Evolutionary conservation across 2,329 filamentous ascomycete genomes (phyloP).

Genomic region (Fonsecaea pedrosoi): DNA sequence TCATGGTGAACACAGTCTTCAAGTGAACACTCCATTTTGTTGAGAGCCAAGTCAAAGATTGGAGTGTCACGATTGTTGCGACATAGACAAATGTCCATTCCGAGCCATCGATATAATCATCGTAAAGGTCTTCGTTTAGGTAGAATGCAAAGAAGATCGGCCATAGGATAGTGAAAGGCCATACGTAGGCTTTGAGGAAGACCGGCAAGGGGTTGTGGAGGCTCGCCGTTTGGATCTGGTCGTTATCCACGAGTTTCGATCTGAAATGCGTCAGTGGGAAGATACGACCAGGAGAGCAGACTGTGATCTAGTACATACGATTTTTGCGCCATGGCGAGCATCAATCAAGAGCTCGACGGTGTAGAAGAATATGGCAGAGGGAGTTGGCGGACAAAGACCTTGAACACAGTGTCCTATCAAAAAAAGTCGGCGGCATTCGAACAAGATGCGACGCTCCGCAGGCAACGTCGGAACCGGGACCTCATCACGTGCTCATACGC

Average conservation of each 20-base stretch:
- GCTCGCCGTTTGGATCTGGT: conserved; percentile 85
- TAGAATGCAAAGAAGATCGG: conserved; percentile 90
- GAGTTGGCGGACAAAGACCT: conserved; percentile 22
- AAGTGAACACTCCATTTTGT: conserved; percentile 97
- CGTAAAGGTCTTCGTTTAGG: conserved; percentile 80
- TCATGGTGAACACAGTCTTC: conserved; percentile 79
- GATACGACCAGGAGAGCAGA: background rate
- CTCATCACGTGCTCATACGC: background rate
- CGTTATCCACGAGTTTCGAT: conserved; percentile 77
- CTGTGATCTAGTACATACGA: conserved; percentile 22
- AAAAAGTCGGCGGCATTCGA: conserved; percentile 26
- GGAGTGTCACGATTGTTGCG: conserved; percentile 83
- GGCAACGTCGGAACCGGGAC: background rate
- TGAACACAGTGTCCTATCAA: conserved; percentile 34
- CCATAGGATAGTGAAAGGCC: conserved; percentile 92
- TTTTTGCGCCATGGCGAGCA: conserved; percentile 39
- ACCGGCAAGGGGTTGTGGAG: conserved; percentile 85
- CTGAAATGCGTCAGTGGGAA: conserved; percentile 21
- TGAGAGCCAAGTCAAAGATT: conserved; percentile 90
- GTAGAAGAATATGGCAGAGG: conserved; percentile 11
- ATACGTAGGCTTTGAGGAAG: conserved; percentile 84
- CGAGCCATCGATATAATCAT: conserved; percentile 86
- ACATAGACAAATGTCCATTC: conserved; percentile 99
- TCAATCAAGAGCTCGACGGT: conserved; percentile 41
- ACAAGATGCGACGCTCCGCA: conserved; percentile 6